Conservation (phyloP, 2,329 filamentous ascomycete genomes). For the Aphanoascus verrucosus region DNA sequence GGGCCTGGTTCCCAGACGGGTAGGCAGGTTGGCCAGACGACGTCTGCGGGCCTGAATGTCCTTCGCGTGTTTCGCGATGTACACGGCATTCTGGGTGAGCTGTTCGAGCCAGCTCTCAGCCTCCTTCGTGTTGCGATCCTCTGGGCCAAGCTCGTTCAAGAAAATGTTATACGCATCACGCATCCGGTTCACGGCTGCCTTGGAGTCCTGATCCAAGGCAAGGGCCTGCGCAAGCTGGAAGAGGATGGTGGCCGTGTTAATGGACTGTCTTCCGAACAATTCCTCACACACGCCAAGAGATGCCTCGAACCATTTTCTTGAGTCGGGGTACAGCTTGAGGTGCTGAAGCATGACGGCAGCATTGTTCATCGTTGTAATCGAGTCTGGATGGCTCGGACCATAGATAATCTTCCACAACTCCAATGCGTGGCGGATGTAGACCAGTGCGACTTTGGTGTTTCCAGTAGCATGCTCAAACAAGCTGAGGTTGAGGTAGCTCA, state of each 20-base stretch:
- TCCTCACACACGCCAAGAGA: conserved; percentile 80
- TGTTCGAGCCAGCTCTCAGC: conserved; percentile 94
- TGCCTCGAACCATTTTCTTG: conserved; percentile 91
- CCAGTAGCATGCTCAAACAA: conserved; percentile 87
- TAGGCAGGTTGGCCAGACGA: conserved; percentile 58
- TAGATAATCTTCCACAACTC: conserved; percentile 97
- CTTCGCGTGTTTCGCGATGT: conserved; percentile 87
- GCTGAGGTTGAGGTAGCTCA: conserved; percentile 91
- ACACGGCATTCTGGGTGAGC: conserved; percentile 88
- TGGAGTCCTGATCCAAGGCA: conserved; percentile 89
- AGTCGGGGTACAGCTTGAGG: conserved; percentile 88
- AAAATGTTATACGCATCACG: conserved; percentile 96
- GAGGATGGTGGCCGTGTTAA: conserved; percentile 86
- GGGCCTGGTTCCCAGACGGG: conserved; percentile 49
- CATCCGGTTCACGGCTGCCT: conserved; percentile 85
- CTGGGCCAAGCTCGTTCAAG: conserved; percentile 69
- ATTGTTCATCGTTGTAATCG: conserved; percentile 97
- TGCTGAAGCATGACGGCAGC: conserved; percentile 97
- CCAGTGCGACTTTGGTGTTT: conserved; percentile 77
- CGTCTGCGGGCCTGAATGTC: conserved; percentile 66
- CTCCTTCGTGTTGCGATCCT: conserved; percentile 97
- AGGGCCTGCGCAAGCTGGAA: conserved; percentile 96
- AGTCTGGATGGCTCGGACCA: conserved; percentile 84
- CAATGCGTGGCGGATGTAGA: conserved; percentile 83
- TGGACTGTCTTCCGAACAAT: conserved; percentile 76